Percentiles rank a stretch among this genome's conserved stretches.
Conservation (phyloP, 2,329 filamentous ascomycete genomes). For the Neofusicoccum sp. region DNA sequence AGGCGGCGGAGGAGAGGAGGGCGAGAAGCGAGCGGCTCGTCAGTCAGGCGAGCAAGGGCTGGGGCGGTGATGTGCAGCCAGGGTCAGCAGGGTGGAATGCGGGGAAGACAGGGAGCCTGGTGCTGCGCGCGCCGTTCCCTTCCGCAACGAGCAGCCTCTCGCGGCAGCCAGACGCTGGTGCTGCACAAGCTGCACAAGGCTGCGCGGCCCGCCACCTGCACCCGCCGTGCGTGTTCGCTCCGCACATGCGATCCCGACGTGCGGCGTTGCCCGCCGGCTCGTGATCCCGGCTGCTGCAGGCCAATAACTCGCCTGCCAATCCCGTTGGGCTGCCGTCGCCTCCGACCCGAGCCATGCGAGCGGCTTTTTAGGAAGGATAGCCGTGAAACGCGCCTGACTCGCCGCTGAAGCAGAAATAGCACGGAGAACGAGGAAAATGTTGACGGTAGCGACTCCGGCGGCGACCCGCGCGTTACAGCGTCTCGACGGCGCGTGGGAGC, state of each 20-base stretch:
- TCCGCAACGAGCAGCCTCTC: background rate
- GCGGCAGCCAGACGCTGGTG: background rate
- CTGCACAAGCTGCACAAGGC: conserved; percentile 3
- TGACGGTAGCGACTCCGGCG: no score
- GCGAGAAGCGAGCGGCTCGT: conserved; percentile 10
- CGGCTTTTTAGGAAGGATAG: no score
- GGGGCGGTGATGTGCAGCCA: conserved; percentile 1
- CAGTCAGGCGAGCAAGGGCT: conserved; percentile 12
- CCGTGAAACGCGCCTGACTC: no score
- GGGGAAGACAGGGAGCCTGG: background rate
- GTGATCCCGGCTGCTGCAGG: background rate
- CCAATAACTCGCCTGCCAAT: background rate
- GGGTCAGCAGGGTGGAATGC: conserved; percentile 12
- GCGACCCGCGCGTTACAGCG: no score
- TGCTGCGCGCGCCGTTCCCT: background rate
- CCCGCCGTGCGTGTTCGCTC: background rate
- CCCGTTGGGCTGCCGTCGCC: no score
- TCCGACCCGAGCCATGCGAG: no score
- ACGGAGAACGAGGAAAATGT: no score
- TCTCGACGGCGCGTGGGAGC: no score
- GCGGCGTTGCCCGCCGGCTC: background rate
- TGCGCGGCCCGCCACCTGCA: background rate
- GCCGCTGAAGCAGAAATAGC: no score
- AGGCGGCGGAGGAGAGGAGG: conserved; percentile 18
- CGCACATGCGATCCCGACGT: background rate